Base-by-base conservation (phyloP, 2,329 filamentous ascomycete species). In the Zymoseptoria brevis region DNA sequence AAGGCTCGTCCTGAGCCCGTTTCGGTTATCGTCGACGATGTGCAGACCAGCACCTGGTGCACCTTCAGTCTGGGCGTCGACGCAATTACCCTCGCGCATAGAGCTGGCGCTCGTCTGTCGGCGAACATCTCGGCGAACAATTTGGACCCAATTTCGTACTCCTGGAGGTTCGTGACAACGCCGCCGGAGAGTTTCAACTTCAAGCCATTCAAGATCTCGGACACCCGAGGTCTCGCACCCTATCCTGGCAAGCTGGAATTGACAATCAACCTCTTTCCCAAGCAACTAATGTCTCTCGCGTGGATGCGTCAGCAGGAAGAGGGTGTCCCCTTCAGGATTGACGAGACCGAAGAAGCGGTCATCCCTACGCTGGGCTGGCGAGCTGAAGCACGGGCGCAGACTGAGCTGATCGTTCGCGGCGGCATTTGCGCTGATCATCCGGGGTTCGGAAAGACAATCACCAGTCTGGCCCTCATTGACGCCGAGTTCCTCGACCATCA, bases 361-460 rank as follows among this genome's bases (percentile, higher is more conserved):
- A 67, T 85, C 11, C 66, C 74, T 0, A 52, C 53, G 9, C 57
- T 68, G 0, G 64, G 79, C 9, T 87, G 83, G 81, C 79, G 81
- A 59, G 77, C 79, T 1, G 84, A 87, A 68, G 83, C 75, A 1
- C 72, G 70, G n/a, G 80, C 78, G n/a, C 65, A 77, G 60, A 68
- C 75, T 41, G 22, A 69, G n/a, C 54, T 75, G 56, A 41, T 60
- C 30, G 62, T 85, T 49, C 78, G 77, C 19, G 85, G 86, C 11
- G 86, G 85, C 4, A 76, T 88, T 19, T 75, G 87, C 35, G 84
- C 84, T 1, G 84, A 87, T 66, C 77, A 83, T 51, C 83, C 87
- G 35, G 85, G 83, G 0, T 88, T 85, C 66, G 86, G 86, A 0
- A 88, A 89, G 66, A 88, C 86, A 0, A 80, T 84, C 1, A 80